Evolutionary conservation across 2,329 filamentous ascomycete species (phyloP), one percentile per base, ranked within the genome.

Genomic region (Paramyrothecium sp.): DNA sequence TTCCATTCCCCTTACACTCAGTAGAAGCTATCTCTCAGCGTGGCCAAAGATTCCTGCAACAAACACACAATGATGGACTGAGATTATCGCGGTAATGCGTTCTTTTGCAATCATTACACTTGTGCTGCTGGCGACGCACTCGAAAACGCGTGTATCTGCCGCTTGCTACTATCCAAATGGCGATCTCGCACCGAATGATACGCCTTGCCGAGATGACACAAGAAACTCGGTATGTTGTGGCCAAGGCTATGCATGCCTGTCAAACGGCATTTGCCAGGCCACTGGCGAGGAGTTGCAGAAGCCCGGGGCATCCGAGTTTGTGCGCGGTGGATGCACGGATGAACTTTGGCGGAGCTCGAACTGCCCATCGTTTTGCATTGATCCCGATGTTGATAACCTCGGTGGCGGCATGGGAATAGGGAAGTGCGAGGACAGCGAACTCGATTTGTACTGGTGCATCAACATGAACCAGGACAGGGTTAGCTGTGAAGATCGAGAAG

Each of bases 241-340:
- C 2, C 65, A 67, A n/a, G 71, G 69, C 8, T 74, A 69, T 50
- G 72, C 71, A 1, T 76, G 73, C 56, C 60, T 73, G 3, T 69
- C 65, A 30, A 73, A 72, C 58, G 63, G 63, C 23, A 60, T 75
- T 5, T 76, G 73, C 59, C 56, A 63, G 61, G 62, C 69, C 3
- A 70, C 67, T 1, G 69, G 60, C 0, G 53, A 63, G 7, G 62
- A 66, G 54, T 46, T 68, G 11, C 55, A 60, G 20, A 62, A 65
- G 52, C 54, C 56, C 1, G 63, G 63, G 5, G 62, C 66, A 7
- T 58, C 60, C 3, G 54, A 60, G 7, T 73, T 63, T 22, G 67
- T 71, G 3, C 68, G 73, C 8, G 71, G 71, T 11, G 64, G 67
- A 33, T 75, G 73, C 41, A 75, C 72, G 2, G 71, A 75, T 54